Conservation (phyloP, 305 asterid genomes). For the Andrographis paniculata region DNA sequence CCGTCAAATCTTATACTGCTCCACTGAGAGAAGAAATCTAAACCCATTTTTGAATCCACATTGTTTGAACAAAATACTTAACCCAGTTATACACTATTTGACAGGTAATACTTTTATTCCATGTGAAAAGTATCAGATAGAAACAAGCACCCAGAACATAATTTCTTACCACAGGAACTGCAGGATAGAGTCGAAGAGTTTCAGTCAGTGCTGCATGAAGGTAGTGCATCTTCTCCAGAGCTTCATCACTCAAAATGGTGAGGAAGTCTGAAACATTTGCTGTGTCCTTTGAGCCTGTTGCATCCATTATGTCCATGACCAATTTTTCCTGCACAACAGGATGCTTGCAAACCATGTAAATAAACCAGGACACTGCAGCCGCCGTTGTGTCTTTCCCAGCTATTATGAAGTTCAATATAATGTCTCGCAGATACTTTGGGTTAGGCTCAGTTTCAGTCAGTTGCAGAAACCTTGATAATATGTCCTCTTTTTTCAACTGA, state of each 20-base stretch:
- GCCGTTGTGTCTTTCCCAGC: constrained; percentile 89
- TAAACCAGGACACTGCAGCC: constrained; percentile 58
- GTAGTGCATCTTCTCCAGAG: constrained; percentile 58
- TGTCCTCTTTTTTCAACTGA: constrained; percentile 49
- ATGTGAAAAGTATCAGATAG: neutral
- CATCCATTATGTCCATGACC: constrained; percentile 31
- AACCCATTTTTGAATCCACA: neutral
- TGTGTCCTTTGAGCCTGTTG: constrained; percentile 7
- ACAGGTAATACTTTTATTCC: neutral
- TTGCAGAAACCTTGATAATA: constrained; percentile 53
- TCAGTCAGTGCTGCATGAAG: constrained; percentile 67
- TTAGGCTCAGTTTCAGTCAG: constrained; percentile 38
- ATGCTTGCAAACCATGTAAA: constrained; percentile 60
- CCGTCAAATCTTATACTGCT: neutral
- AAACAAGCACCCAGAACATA: neutral
- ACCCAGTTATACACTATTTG: neutral
- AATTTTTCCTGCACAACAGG: constrained; percentile 45
- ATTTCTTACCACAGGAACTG: constrained; percentile 58
- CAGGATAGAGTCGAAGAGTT: constrained; percentile 71
- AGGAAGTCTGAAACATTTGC: constrained; percentile 25
- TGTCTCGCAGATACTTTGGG: constrained; percentile 69
- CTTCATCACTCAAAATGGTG: constrained; percentile 37
- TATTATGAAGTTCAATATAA: constrained; percentile 56
- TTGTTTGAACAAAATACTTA: neutral
- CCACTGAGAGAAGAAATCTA: neutral